Evolutionary conservation across 192 early-diverging fungal genomes (phyloP), one percentile per base, ranked within the genome.

Genomic region (Podila horticola): DNA sequence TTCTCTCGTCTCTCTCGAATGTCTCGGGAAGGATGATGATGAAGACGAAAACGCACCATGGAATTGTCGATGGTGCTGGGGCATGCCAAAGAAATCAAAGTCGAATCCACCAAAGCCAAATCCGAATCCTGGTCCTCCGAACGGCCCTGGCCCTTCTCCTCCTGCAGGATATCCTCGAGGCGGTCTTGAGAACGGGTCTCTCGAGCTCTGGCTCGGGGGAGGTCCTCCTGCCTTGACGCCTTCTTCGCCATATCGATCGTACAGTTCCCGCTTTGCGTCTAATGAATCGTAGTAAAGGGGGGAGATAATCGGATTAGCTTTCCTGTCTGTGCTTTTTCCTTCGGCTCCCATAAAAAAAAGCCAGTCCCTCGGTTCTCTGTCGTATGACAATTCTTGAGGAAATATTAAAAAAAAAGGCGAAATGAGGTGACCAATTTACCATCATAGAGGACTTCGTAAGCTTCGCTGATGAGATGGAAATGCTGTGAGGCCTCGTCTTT

Each of bases 171-270:
- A 17, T 17, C 41, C 41, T 45, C 13, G 13, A 26, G 22, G 24
- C 2, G 34, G 31, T 28, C 33, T 13, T 31, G n/a, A 52, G 41
- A 69, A 64, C 19, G 9, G 31, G 13, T 26, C 2, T 12, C 52
- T 52, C 12, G 77, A 67, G 12, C 63, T 52, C 48, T 71, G 77
- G 49, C 69, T 73, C 0, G 77, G 77, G 8, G 34, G 34, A 36
- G 34, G 26, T 89, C 86, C 84, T 67, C 71, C 82, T 5, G 86
- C 74, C 26, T 75, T 83, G 24, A 97, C 82, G 31, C 95, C 96
- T 66, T 92, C 90, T 58, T 95, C 93, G 19, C 96, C 96, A 60
- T 93, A 94, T 31, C 89, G 88, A 82, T 99, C 97, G 81, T 97
- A 99, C 30, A 95, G 89, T 9, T 92, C 91, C 13, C 96, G 86